These are phyloP conservation scores for Gnaphalium uliginosum DNA, from an alignment of 129 eudicot genomes.

Conservation along the genomic window DNA sequence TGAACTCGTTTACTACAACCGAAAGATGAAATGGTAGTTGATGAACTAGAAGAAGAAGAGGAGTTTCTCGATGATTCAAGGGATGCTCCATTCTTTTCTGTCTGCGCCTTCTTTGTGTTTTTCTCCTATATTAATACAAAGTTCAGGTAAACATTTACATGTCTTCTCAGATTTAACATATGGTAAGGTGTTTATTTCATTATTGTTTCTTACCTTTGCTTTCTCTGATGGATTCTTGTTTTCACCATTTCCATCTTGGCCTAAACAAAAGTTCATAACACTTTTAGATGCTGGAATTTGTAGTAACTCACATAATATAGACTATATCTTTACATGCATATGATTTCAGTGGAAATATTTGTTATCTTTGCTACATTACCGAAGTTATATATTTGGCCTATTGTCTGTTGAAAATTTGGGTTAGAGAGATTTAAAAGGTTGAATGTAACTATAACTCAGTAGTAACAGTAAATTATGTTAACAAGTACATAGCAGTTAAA, in stretches of 20 bases:
- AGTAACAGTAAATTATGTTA: no score
- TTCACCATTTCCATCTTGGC: slow-evolving; percentile 41
- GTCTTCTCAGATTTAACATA: slow-evolving; percentile 1
- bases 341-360: slow-evolving; percentile 2
- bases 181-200: slow-evolving; percentile 4
- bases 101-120: slow-evolving; percentile 30
- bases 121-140: slow-evolving; percentile 41
- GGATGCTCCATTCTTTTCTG: slow-evolving; percentile 47
- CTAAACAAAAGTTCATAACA: slow-evolving; percentile 29
- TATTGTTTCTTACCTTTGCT: slow-evolving; percentile 37
- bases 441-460: no score
- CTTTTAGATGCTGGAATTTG: slow-evolving; percentile 12
- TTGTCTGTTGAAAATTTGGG: neutral
- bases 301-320: neutral
- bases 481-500: no score
- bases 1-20: slow-evolving; percentile 32
- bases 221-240: slow-evolving; percentile 36
- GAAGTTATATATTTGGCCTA: neutral
- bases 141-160: slow-evolving; percentile 4
- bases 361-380: neutral
- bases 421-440: neutral
- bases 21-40: slow-evolving; percentile 48
- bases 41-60: slow-evolving; percentile 63
- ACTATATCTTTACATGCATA: neutral
- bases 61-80: slow-evolving; percentile 69